Conservation (phyloP, 768 basidiomycete species). For the Cyclocybe cylindracea region DNA sequence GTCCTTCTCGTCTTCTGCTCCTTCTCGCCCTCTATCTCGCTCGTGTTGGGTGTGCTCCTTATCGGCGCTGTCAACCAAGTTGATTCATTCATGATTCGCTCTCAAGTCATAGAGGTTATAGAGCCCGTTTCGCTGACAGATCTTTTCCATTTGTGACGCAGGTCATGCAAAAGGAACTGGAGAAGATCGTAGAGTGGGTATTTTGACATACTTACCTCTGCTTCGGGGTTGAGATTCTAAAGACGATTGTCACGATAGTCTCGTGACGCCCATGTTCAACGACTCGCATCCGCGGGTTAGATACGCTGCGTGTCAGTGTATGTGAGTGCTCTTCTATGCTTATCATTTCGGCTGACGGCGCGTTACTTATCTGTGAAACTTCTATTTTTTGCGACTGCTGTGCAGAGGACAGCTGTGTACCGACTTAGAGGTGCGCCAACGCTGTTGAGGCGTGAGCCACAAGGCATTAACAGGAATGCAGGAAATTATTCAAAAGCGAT, state of each 20-base stretch:
- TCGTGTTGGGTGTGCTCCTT: background rate
- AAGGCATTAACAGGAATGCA: constrained; percentile 19
- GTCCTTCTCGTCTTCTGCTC: constrained; percentile 4
- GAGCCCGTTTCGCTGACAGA: background rate
- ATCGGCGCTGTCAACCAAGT: no score
- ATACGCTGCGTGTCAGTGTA: constrained; percentile 83
- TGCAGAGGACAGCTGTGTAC: constrained; percentile 85
- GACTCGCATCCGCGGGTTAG: constrained; percentile 80
- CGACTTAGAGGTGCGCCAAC: constrained; percentile 68
- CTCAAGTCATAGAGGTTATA: no score
- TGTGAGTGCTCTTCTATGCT: constrained; percentile 47
- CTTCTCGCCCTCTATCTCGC: background rate
- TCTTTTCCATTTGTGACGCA: constrained; percentile 18
- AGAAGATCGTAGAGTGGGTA: constrained; percentile 78
- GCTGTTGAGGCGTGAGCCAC: background rate
- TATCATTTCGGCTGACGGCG: background rate
- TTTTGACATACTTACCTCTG: background rate
- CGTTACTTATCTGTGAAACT: background rate
- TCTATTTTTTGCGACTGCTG: constrained; percentile 2
- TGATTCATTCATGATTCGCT: no score
- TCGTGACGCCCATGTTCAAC: constrained; percentile 75
- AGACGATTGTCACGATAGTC: constrained; percentile 33
- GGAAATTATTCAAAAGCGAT: constrained; percentile 76
- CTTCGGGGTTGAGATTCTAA: background rate
- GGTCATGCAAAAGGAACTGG: constrained; percentile 82